Conservation (phyloP, 257 asterid genomes). For the Lycium ferocissimum region DNA sequence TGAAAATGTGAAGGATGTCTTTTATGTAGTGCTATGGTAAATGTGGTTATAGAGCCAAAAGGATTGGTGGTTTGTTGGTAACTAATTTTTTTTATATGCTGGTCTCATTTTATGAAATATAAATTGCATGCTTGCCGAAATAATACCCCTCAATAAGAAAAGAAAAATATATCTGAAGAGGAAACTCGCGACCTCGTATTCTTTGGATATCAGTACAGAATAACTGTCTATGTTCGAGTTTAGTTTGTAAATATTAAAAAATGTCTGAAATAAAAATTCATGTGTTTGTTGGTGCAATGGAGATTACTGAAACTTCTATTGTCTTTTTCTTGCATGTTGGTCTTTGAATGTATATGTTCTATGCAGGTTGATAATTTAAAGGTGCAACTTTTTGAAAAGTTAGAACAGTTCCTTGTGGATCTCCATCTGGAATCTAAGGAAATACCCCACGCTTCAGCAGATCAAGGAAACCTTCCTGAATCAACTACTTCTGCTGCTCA, state of each 20-base stretch:
- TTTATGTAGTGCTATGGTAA: background rate
- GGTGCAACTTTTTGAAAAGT: slow-evolving; percentile 86
- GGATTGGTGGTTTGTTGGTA: background rate
- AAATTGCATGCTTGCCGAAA: background rate
- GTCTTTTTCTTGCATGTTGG: background rate
- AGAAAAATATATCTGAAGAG: slow-evolving; percentile 21
- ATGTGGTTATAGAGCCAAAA: slow-evolving; percentile 20
- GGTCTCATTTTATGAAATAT: background rate
- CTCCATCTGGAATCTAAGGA: slow-evolving; percentile 78
- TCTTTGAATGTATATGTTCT: slow-evolving; percentile 31
- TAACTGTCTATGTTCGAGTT: background rate
- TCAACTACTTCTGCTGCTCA: slow-evolving; percentile 60
- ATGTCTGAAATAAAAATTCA: background rate
- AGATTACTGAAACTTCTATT: background rate
- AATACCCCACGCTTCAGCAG: slow-evolving; percentile 48
- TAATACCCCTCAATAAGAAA: slow-evolving; percentile 12
- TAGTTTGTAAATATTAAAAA: background rate
- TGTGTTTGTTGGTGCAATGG: slow-evolving; percentile 22
- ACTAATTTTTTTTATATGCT: background rate
- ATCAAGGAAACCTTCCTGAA: slow-evolving; percentile 52
- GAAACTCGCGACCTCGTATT: background rate
- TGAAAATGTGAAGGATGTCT: slow-evolving; percentile 24
- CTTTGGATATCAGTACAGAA: background rate
- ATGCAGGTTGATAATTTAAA: slow-evolving; percentile 88
- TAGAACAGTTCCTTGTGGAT: slow-evolving; percentile 91